Evolutionary conservation across 345 rosid genomes (phyloP).

Genomic region (Camelina laxa): DNA sequence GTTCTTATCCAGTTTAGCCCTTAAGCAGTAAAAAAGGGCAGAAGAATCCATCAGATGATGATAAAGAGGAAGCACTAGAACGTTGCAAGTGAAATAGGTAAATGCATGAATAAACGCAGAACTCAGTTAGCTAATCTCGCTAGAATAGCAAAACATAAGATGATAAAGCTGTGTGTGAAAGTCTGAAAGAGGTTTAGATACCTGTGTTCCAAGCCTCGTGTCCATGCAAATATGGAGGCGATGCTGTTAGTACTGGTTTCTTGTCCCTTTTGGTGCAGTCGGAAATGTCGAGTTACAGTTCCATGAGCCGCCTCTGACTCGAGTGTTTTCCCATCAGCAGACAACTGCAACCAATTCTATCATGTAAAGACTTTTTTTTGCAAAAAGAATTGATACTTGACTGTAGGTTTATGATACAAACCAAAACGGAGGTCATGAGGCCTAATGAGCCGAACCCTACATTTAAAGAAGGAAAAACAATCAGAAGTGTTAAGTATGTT

Average conservation of each 20-base stretch:
- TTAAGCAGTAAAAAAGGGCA: conserved; percentile 30
- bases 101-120: conserved; percentile 12
- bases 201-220: conserved; percentile 94
- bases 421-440: conserved; percentile 96
- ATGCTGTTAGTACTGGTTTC: conserved; percentile 98
- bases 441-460: conserved; percentile 98
- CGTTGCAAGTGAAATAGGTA: not conserved
- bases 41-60: conserved; percentile 5
- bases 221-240: conserved; percentile 98
- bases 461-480: conserved; percentile 2
- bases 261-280: conserved; percentile 87
- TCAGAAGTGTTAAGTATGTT: conserved; percentile 29
- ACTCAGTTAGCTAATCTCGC: not conserved
- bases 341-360: conserved; percentile 58
- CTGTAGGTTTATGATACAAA: conserved; percentile 44
- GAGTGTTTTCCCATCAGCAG: conserved; percentile 90
- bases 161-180: not conserved
- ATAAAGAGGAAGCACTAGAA: not conserved
- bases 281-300: conserved; percentile 94
- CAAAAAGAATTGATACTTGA: not conserved
- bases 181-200: conserved; percentile 33
- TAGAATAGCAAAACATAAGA: conserved; percentile 27
- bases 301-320: conserved; percentile 99
- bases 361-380: conserved; percentile 13
- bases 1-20: conserved; percentile 92